phyloP scores from a whole-genome alignment of 257 asterid genomes.

The Nyctanthes arbortristis region DNA sequence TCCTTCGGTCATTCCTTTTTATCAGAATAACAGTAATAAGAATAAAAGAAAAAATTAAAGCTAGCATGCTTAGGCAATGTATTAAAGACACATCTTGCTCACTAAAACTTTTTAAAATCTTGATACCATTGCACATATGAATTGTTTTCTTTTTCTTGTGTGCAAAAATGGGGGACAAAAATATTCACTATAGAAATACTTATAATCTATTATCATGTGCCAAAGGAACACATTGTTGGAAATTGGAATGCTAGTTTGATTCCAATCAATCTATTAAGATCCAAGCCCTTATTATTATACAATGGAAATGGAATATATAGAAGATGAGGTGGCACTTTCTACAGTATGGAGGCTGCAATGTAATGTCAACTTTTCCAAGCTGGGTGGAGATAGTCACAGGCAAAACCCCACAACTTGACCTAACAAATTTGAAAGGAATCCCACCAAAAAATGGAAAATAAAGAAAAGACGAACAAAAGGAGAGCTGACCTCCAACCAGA shows the following conservation, averaged over 20 bases:
- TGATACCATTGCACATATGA: not conserved
- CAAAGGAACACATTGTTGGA: constrained; percentile 7
- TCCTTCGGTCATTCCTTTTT: too few relatives aligned
- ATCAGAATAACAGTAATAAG: too few relatives aligned
- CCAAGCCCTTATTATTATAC: not conserved
- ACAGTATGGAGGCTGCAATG: constrained; percentile 43
- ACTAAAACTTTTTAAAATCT: not conserved
- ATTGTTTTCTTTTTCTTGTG: not conserved
- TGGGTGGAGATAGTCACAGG: not conserved
- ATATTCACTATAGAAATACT: not conserved
- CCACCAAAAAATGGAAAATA: not conserved
- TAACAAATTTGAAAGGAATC: constrained; percentile 13
- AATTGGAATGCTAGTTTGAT: not conserved
- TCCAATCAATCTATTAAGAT: not conserved
- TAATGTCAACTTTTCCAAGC: constrained; percentile 37
- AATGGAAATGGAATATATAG: constrained; percentile 31
- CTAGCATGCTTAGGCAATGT: too few relatives aligned
- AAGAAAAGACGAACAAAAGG: not conserved
- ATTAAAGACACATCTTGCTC: too few relatives aligned
- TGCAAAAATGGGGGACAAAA: not conserved
- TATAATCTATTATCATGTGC: constrained; percentile 21
- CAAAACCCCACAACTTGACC: constrained; percentile 16
- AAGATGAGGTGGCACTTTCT: constrained; percentile 47
- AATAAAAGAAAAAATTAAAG: too few relatives aligned
- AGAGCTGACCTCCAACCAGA: too few relatives aligned